These are phyloP conservation scores for Apiospora arundinis DNA, from an alignment of 2,329 filamentous ascomycete genomes.

Conservation along the genomic window DNA sequence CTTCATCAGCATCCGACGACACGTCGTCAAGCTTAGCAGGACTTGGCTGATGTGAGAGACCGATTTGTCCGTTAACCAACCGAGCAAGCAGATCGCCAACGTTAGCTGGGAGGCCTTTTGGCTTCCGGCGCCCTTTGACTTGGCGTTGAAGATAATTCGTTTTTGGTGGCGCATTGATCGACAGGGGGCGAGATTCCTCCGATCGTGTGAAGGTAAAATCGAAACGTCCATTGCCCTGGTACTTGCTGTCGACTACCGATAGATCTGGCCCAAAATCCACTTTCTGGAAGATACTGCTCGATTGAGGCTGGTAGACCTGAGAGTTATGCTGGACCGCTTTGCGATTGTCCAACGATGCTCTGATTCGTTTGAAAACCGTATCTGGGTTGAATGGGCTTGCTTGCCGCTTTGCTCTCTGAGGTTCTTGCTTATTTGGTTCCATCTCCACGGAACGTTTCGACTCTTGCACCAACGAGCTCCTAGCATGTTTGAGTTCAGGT, in stretches of 20 bases:
- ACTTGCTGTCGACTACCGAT: constrained; percentile 63
- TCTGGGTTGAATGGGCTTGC: constrained; percentile 64
- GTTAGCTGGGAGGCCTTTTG: constrained; percentile 44
- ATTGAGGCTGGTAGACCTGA: constrained; percentile 38
- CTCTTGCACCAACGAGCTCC: constrained; percentile 58
- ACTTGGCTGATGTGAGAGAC: constrained; percentile 45
- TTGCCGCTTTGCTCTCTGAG: constrained; percentile 53
- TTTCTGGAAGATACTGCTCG: constrained; percentile 59
- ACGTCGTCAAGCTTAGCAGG: constrained; percentile 47
- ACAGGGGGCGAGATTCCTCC: constrained; percentile 39
- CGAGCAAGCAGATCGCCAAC: constrained; percentile 47
- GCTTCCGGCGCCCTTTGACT: constrained; percentile 47
- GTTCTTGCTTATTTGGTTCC: constrained; percentile 37
- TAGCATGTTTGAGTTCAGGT: constrained; percentile 63
- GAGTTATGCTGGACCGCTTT: constrained; percentile 34
- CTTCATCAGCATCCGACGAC: constrained; percentile 54
- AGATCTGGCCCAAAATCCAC: constrained; percentile 60
- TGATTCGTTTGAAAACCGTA: constrained; percentile 64
- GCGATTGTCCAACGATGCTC: constrained; percentile 50
- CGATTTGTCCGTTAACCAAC: constrained; percentile 43
- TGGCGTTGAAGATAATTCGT: constrained; percentile 57
- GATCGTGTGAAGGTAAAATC: constrained; percentile 48
- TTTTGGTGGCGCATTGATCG: constrained; percentile 47
- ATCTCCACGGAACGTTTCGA: constrained; percentile 35
- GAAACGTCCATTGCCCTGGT: constrained; percentile 62